These are phyloP conservation scores for Craspedostauros australis DNA, from an alignment of 108 stramenopile species.

Conservation along the genomic window DNA sequence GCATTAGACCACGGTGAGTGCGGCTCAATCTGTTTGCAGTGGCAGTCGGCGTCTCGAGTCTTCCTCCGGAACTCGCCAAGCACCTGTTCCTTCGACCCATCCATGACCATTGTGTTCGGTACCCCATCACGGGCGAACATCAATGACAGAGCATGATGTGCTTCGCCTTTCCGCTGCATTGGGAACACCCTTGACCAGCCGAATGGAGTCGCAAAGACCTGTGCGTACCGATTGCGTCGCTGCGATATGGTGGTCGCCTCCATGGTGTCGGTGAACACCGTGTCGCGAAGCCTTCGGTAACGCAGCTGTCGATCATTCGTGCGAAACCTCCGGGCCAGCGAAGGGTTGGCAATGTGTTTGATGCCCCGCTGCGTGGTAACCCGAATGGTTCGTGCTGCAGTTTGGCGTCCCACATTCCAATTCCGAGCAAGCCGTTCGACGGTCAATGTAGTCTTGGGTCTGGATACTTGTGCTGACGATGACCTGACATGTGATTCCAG, in stretches of 20 bases:
- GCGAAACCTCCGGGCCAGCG: constrained; percentile 7
- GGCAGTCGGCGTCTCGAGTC: constrained; percentile 3
- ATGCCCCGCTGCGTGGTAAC: neutral
- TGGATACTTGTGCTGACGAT: too few relatives aligned
- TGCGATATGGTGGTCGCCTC: neutral
- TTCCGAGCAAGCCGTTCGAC: neutral
- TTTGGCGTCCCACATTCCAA: too few relatives aligned
- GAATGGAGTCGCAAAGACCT: constrained; percentile 13
- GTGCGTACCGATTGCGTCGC: constrained; percentile 15
- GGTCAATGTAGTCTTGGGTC: too few relatives aligned
- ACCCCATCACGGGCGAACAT: constrained; percentile 27
- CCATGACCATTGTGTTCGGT: constrained; percentile 20
- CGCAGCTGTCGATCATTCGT: constrained; percentile 12
- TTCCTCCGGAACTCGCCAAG: constrained; percentile 20
- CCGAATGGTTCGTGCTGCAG: neutral
- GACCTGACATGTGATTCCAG: too few relatives aligned
- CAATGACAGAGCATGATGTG: constrained; percentile 14
- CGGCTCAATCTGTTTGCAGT: constrained; percentile 15
- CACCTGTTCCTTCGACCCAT: constrained; percentile 18
- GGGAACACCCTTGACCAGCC: constrained; percentile 14
- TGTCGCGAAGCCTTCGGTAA: constrained; percentile 7
- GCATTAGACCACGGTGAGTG: constrained; percentile 20
- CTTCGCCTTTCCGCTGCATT: constrained; percentile 14
- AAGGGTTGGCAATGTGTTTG: too few relatives aligned
- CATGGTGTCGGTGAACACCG: constrained; percentile 26